Conservation (phyloP, 768 basidiomycete genomes). For the Boletales sp. region DNA sequence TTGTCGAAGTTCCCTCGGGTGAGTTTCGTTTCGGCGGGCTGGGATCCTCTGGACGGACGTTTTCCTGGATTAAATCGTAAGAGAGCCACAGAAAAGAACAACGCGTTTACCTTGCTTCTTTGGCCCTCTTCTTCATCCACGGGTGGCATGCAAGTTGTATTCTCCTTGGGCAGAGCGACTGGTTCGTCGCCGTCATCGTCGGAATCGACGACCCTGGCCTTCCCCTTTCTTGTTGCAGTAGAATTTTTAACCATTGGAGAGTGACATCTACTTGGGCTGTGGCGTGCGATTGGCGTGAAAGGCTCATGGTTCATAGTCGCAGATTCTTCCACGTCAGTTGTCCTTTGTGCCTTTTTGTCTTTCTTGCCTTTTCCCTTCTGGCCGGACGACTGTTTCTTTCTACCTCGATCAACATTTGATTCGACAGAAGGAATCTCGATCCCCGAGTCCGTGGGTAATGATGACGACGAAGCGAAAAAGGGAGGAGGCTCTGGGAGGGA, state of each 20-base stretch:
- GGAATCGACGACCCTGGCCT: constrained; percentile 24
- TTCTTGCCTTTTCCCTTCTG: constrained; percentile 28
- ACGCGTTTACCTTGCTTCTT: constrained; percentile 14
- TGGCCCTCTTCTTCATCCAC: constrained; percentile 3
- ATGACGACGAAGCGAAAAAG: constrained; percentile 47
- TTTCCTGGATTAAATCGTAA: constrained; percentile 9
- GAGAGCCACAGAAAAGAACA: not conserved
- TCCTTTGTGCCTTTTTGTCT: constrained; percentile 19
- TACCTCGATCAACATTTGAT: constrained; percentile 3
- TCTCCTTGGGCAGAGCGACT: not conserved
- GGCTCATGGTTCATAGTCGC: constrained; percentile 1
- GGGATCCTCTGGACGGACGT: constrained; percentile 3
- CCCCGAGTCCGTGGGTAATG: constrained; percentile 28
- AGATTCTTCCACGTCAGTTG: constrained; percentile 9
- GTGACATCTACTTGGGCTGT: constrained; percentile 1
- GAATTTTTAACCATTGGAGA: not conserved
- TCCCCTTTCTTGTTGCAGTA: constrained; percentile 25
- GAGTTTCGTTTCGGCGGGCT: constrained; percentile 1
- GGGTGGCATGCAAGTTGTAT: not conserved
- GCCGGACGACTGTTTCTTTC: constrained; percentile 11
- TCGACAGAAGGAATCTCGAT: constrained; percentile 22
- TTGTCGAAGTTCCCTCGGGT: constrained; percentile 6
- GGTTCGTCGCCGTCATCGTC: constrained; percentile 25
- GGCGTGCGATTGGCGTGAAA: not conserved
- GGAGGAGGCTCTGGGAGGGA: constrained; percentile 34